Base-by-base conservation (phyloP, 1,139 yeast genomes). In the Arxiozyma bovina region DNA sequence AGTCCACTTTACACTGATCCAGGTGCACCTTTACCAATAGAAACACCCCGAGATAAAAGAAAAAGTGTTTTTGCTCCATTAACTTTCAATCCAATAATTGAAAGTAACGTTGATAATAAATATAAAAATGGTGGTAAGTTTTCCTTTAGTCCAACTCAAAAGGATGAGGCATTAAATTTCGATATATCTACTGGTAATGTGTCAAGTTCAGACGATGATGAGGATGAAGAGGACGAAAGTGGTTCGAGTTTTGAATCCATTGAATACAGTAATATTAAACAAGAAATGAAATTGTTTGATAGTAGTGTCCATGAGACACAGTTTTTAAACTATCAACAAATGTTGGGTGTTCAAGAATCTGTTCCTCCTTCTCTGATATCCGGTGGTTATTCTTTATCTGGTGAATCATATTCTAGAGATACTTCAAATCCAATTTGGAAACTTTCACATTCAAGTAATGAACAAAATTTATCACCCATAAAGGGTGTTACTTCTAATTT, bases 41-140 rank as follows among this genome's bases (percentile, higher is more conserved):
- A 83, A 3, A 83, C 90, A 0, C 89, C 89, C 3, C 73, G 67
- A 50, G 74, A 70, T 22, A 64, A 70, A 44, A 73, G 72, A 55
- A 75, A 70, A 57, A 85, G 93, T 45, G 80, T 83, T 0, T 89
- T 87, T 67, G 87, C 96, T 0, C 96, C 96, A 0, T 74, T 89
- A 42, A 77, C 79, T 47, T 89, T 89, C 70, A 87, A 87, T 62
- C 94, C 96, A 0, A 78, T 83, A 42, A 87, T 88, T 52, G 82
- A 82, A 58, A 80, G 81, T 52, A 82, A 81, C 57, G 83, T 89
- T 30, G 96, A 89, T 66, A 82, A 87, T 54, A 89, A 89, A 63
- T 89, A 89, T 62, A 85, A 87, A 8, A 79, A 80, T 61, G 96
- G 96, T 7, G 96, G 96, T 2, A 85, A 88, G 63, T 89, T 85